Conservation (phyloP, 148 eudicot species). For the Camellia japonica region DNA sequence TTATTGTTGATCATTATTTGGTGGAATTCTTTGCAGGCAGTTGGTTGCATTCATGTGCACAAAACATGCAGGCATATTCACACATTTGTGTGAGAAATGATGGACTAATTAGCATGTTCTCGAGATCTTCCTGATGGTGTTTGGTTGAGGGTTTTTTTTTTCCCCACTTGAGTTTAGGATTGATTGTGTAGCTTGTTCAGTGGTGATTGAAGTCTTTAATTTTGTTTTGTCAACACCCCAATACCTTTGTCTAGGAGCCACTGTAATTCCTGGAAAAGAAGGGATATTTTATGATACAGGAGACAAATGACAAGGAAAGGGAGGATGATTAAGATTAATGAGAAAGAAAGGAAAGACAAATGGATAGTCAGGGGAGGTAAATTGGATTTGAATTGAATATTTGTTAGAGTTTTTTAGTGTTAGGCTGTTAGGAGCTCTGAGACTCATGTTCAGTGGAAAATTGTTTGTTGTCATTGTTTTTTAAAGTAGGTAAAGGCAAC, state of each 20-base stretch:
- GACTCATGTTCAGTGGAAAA: not conserved
- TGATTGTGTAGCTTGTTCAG: not conserved
- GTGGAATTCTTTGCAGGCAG: not conserved
- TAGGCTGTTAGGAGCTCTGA: too few species aligned
- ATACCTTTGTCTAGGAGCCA: not conserved
- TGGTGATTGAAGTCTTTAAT: not conserved
- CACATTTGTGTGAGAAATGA: not conserved
- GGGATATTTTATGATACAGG: not conserved
- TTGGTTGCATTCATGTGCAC: not conserved
- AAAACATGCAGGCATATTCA: not conserved
- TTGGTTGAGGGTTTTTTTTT: conserved; percentile 4
- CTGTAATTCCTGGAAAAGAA: not conserved
- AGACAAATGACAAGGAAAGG: not conserved
- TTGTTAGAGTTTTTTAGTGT: too few species aligned
- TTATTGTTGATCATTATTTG: not conserved
- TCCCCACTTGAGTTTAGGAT: not conserved
- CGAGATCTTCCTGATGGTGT: not conserved
- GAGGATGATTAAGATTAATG: not conserved
- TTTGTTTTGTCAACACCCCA: not conserved
- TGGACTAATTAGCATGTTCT: not conserved
- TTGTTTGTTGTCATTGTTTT: not conserved
- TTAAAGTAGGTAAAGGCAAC: not conserved
- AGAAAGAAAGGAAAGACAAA: not conserved
- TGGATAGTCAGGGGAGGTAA: not conserved
- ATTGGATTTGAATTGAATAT: not conserved